Percentiles rank a stretch among this genome's conserved stretches.
Evolutionary conservation across 2,329 filamentous ascomycete genomes (phyloP).

Genomic region (Penicillium expansum): DNA sequence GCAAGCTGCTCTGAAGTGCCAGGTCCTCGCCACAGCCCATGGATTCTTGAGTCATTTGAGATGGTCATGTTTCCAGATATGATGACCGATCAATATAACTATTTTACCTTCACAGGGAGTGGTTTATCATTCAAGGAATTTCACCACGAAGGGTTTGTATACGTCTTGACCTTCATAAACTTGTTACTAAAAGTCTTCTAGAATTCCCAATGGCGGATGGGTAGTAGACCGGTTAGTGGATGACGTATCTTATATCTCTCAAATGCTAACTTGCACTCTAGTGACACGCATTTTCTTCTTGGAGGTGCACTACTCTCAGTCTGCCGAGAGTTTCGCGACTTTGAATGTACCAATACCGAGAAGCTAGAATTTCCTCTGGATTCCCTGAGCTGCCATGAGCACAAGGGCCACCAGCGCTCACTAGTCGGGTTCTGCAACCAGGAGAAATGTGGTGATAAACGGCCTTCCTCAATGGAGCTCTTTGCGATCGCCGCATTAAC

Average conservation of each 20-base stretch:
- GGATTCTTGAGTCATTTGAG: neutral
- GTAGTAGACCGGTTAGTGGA: neutral
- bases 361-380: neutral
- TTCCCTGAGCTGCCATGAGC: neutral
- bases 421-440: neutral
- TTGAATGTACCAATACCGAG: neutral
- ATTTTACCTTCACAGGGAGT: neutral
- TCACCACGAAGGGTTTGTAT: neutral
- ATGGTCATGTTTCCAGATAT: neutral
- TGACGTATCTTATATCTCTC: neutral
- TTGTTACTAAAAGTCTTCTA: neutral
- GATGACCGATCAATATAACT: neutral
- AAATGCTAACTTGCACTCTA: neutral
- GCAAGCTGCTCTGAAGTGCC: neutral
- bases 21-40: neutral
- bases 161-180: neutral
- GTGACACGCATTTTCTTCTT: neutral
- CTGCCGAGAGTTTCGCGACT: neutral
- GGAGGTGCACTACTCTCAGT: neutral
- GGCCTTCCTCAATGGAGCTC: constrained; percentile 2
- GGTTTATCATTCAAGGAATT: neutral
- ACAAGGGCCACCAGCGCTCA: constrained; percentile 2
- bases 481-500: neutral
- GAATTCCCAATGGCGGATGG: neutral
- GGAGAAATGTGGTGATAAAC: constrained; percentile 1